phyloP scores from a whole-genome alignment of 176 grass and related monocot genomes.

The Thalia dealbata region DNA sequence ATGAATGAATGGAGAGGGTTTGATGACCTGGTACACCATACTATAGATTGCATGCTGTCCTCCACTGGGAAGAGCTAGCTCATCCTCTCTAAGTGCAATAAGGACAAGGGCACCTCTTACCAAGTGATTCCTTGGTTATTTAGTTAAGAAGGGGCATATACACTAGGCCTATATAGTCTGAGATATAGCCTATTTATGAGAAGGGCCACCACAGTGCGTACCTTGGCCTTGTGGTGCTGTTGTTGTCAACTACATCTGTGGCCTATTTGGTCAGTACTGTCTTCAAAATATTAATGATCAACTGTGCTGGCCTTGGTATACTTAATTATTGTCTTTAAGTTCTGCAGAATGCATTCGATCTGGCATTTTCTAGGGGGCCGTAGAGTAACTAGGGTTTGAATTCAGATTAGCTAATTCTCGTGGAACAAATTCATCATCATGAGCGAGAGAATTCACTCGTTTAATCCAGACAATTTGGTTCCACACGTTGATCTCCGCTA shows the following conservation, averaged over 20 bases:
- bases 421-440: neutral
- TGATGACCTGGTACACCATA: neutral
- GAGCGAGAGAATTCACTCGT: neutral
- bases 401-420: too few species aligned
- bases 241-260: conserved; percentile 32
- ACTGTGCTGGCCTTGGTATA: neutral
- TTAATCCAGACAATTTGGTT: too few species aligned
- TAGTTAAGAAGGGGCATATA: conserved; percentile 59
- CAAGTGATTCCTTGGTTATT: conserved; percentile 47
- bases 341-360: too few species aligned
- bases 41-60: conserved; percentile 4
- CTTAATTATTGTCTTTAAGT: neutral
- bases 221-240: conserved; percentile 16
- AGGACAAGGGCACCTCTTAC: conserved; percentile 94
- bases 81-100: conserved; percentile 26
- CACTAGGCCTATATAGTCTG: conserved; percentile 18
- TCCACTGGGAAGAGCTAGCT: neutral
- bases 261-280: conserved; percentile 23
- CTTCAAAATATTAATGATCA: neutral
- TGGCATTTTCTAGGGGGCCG: neutral
- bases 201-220: conserved; percentile 32
- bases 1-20: neutral
- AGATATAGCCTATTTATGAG: conserved; percentile 30
- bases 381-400: neutral
- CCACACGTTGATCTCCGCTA: too few species aligned